A percentile compares a stretch with the other conserved stretches of the same genome.
Conservation (phyloP, 306 rosid species). For the Ochetophila trinervis region DNA sequence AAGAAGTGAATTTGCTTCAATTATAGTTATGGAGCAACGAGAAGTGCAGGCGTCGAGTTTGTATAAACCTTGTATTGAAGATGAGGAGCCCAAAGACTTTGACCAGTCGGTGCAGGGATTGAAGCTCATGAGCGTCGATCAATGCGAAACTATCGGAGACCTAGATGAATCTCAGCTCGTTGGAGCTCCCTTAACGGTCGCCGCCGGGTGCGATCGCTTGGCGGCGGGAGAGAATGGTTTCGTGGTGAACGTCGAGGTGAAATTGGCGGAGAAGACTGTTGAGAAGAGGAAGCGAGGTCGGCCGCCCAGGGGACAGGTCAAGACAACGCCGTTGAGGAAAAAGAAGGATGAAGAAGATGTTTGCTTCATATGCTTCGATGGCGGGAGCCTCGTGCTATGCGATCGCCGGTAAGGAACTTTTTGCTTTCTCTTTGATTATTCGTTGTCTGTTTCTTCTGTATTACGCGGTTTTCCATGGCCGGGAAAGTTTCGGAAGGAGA, state of each 20-base stretch:
- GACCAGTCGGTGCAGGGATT: constrained; percentile 2
- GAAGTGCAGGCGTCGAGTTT: neutral
- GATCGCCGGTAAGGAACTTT: constrained; percentile 88
- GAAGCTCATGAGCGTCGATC: constrained; percentile 29
- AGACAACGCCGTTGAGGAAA: constrained; percentile 33
- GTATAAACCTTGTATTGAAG: neutral
- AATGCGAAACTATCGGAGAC: constrained; percentile 24
- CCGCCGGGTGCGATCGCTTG: constrained; percentile 3
- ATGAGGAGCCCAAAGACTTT: neutral
- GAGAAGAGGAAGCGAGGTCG: constrained; percentile 74
- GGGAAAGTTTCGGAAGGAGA: neutral
- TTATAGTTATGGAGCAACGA: constrained; percentile 33
- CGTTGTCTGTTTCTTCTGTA: neutral
- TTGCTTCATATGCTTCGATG: constrained; percentile 95
- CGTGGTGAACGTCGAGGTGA: constrained; percentile 16
- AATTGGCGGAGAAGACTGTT: constrained; percentile 25
- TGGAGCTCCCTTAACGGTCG: constrained; percentile 27
- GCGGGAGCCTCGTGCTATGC: constrained; percentile 95
- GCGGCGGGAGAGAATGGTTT: constrained; percentile 9
- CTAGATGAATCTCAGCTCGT: constrained; percentile 34
- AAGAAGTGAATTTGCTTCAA: neutral
- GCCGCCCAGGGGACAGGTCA: constrained; percentile 53
- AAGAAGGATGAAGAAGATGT: constrained; percentile 80
- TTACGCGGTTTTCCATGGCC: neutral
- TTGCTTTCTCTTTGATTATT: neutral